Conservation (phyloP, 106 monocot species). For the Phalaenopsis equestris region DNA sequence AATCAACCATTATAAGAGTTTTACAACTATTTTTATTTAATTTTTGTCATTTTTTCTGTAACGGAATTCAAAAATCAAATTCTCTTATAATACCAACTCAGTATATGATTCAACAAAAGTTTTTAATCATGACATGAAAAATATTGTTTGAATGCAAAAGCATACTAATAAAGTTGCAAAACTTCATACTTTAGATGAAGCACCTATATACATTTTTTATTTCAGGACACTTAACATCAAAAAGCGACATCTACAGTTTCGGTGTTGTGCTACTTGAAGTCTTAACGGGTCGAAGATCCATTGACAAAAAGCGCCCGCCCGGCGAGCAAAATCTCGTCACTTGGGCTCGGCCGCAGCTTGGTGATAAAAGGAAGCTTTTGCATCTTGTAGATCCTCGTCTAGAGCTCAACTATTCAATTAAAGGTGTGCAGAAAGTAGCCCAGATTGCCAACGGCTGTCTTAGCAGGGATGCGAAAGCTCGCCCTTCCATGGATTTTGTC, state of each 20-base stretch:
- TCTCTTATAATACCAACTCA: too few species aligned
- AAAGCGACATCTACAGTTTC: conserved; percentile 87
- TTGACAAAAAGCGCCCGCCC: conserved; percentile 74
- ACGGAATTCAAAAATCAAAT: too few species aligned
- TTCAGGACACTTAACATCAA: conserved; percentile 81
- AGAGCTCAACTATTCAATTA: conserved; percentile 73
- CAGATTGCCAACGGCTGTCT: conserved; percentile 69
- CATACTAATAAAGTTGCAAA: too few species aligned
- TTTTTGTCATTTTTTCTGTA: too few species aligned
- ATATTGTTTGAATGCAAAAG: too few species aligned
- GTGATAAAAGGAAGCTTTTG: conserved; percentile 48
- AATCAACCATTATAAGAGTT: too few species aligned
- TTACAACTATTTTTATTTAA: too few species aligned
- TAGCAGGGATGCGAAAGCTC: conserved; percentile 52
- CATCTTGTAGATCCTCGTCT: conserved; percentile 74
- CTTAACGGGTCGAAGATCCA: conserved; percentile 67
- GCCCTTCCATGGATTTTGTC: conserved; percentile 78
- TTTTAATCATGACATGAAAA: too few species aligned
- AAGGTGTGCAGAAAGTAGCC: conserved; percentile 75
- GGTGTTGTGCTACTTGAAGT: conserved; percentile 89
- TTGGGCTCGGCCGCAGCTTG: conserved; percentile 65
- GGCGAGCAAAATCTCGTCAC: conserved; percentile 68
- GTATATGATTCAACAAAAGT: too few species aligned
- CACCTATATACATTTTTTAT: too few species aligned
- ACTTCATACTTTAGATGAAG: too few species aligned